A percentile compares a stretch with the other conserved stretches of the same genome.
phyloP scores from a whole-genome alignment of 1,139 yeast species.

The Keqinozyma sinolaborantium region DNA sequence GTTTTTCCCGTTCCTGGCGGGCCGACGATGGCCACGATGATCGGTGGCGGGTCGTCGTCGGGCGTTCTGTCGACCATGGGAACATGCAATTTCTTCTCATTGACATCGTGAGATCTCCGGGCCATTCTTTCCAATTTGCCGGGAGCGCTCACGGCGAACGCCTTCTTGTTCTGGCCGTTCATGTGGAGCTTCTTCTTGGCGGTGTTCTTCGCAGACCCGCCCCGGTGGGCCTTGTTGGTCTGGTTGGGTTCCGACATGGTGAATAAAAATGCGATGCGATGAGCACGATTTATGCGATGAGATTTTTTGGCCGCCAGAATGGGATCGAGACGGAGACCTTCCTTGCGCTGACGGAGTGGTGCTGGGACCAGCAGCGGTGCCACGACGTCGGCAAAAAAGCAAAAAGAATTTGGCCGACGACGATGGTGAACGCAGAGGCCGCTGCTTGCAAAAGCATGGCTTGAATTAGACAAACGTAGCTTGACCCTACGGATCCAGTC shows the following conservation, averaged over 20 bases:
- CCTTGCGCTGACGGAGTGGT: no score
- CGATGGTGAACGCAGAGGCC: no score
- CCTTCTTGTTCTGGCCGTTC: conserved; percentile 90
- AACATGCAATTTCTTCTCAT: conserved; percentile 85
- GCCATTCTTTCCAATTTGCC: conserved; percentile 85
- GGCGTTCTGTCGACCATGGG: conserved; percentile 98
- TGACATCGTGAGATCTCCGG: conserved; percentile 77
- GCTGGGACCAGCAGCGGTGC: no score
- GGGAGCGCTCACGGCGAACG: conserved; percentile 92
- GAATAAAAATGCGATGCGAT: not conserved
- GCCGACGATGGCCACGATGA: conserved; percentile 94
- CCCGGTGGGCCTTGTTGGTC: conserved; percentile 58
- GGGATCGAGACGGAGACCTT: no score
- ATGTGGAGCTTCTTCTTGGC: conserved; percentile 87
- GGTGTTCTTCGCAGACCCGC: conserved; percentile 50
- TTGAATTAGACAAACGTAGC: no score
- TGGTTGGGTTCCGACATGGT: conserved; percentile 26
- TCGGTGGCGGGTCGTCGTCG: conserved; percentile 96
- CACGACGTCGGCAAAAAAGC: no score
- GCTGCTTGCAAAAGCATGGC: no score
- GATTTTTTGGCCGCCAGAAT: no score
- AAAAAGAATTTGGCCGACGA: no score
- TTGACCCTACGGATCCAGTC: no score
- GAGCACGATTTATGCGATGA: no score
- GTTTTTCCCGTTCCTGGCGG: conserved; percentile 99